Percentiles rank a stretch among this genome's conserved stretches.
Evolutionary conservation across 805 yeast species (phyloP).

Genomic region (Lachancea meyersii): DNA sequence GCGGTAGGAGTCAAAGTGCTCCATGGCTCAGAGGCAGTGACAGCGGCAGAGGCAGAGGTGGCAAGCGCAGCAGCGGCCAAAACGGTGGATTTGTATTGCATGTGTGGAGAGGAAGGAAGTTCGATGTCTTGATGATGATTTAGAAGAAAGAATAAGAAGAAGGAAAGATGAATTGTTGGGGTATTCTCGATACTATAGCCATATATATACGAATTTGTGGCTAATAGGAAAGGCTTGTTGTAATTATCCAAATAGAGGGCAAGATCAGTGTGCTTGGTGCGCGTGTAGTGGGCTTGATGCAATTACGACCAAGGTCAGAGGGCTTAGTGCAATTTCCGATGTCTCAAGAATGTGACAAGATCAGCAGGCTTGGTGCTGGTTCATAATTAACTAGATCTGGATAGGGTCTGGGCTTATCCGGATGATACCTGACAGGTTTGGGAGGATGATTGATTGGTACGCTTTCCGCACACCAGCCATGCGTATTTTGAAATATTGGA

Average conservation of each 20-base stretch:
- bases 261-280: neutral
- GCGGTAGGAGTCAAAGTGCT: conserved; percentile 38
- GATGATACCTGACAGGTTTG: no score
- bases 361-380: no score
- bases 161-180: conserved; percentile 19
- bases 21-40: conserved; percentile 36
- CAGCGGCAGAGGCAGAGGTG: conserved; percentile 39
- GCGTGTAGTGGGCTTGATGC: neutral
- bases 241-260: neutral
- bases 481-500: no score
- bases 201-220: conserved; percentile 31
- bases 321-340: no score
- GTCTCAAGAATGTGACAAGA: no score
- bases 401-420: no score
- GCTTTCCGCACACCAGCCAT: no score
- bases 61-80: conserved; percentile 31
- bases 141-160: conserved; percentile 12
- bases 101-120: conserved; percentile 1
- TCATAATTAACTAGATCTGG: no score
- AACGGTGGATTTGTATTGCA: conserved; percentile 19
- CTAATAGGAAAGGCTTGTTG: conserved; percentile 25
- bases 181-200: conserved; percentile 21
- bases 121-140: conserved; percentile 17
- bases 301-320: no score
- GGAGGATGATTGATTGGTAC: no score